Evolutionary conservation across 2,329 filamentous ascomycete genomes (phyloP).

Genomic region (Trichoderma sp.): DNA sequence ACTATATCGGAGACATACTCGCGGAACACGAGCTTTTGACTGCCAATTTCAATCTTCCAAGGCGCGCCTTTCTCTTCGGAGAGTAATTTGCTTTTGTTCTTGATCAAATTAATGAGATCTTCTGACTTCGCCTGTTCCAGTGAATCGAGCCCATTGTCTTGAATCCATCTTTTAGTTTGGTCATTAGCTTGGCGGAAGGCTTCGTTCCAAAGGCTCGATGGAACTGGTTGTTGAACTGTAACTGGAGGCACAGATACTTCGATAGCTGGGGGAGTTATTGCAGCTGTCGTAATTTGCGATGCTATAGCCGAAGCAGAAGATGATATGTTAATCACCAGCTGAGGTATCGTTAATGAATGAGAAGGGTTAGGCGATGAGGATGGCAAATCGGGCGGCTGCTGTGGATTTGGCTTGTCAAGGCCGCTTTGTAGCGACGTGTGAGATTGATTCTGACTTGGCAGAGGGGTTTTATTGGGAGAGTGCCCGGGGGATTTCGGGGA

Average conservation of each 20-base stretch:
- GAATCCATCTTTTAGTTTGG: conserved; percentile 6
- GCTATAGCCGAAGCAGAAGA: too few species aligned
- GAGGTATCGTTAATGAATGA: too few species aligned
- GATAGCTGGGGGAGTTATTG: too few species aligned
- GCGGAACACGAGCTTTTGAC: not conserved
- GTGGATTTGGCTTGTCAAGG: not conserved
- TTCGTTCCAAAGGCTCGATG: not conserved
- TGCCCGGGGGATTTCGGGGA: too few species aligned
- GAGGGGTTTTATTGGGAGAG: not conserved
- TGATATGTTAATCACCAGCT: too few species aligned
- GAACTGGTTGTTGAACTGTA: too few species aligned
- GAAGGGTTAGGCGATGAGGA: too few species aligned
- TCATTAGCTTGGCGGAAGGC: not conserved
- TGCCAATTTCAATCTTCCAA: not conserved
- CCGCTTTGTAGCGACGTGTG: not conserved
- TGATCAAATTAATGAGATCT: not conserved
- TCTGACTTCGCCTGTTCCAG: not conserved
- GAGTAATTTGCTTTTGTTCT: not conserved
- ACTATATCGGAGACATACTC: not conserved
- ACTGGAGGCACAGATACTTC: too few species aligned
- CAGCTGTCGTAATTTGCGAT: too few species aligned
- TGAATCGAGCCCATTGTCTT: not conserved
- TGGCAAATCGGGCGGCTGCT: too few species aligned
- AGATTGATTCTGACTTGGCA: not conserved
- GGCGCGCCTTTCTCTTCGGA: not conserved